phyloP scores from a whole-genome alignment of 768 basidiomycete species.

The Trametes gibbosa region DNA sequence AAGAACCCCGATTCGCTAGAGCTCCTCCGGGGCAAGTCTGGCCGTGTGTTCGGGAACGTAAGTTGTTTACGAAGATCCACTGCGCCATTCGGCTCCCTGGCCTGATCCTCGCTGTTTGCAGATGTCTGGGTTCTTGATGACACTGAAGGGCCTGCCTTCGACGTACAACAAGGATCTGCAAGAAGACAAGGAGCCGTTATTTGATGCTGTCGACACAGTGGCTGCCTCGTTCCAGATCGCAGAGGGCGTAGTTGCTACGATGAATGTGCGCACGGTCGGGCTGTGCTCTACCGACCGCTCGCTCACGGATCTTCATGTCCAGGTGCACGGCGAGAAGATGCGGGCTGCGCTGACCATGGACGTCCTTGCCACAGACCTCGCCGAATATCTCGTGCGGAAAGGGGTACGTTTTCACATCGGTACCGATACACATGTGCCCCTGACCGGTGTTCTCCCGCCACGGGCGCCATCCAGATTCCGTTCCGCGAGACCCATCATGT shows the following conservation, averaged over 20 bases:
- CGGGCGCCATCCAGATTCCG: constrained; percentile 61
- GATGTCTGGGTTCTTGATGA: constrained; percentile 99
- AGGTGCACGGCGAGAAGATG: constrained; percentile 94
- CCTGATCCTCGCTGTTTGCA: constrained; percentile 31
- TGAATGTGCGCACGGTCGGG: constrained; percentile 55
- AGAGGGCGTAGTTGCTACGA: constrained; percentile 89
- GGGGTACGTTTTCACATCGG: constrained; percentile 63
- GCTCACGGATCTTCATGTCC: background rate
- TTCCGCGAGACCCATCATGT: constrained; percentile 99
- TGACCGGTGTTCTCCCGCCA: constrained; percentile 2
- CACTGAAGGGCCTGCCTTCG: constrained; percentile 93
- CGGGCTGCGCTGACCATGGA: constrained; percentile 89
- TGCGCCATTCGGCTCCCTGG: background rate
- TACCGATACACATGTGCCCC: background rate
- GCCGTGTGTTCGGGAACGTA: constrained; percentile 91
- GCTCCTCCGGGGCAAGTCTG: constrained; percentile 91
- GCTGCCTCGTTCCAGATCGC: constrained; percentile 88
- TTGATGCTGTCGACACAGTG: constrained; percentile 89
- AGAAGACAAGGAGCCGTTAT: constrained; percentile 97
- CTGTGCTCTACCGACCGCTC: background rate
- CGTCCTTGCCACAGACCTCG: constrained; percentile 96
- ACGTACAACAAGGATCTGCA: constrained; percentile 99
- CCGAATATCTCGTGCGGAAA: constrained; percentile 98
- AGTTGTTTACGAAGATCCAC: constrained; percentile 23
- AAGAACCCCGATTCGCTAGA: constrained; percentile 98